Evolutionary conservation across 805 yeast species (phyloP), one percentile per base, ranked within the genome.

Genomic region (Phaffomyces antillensis): DNA sequence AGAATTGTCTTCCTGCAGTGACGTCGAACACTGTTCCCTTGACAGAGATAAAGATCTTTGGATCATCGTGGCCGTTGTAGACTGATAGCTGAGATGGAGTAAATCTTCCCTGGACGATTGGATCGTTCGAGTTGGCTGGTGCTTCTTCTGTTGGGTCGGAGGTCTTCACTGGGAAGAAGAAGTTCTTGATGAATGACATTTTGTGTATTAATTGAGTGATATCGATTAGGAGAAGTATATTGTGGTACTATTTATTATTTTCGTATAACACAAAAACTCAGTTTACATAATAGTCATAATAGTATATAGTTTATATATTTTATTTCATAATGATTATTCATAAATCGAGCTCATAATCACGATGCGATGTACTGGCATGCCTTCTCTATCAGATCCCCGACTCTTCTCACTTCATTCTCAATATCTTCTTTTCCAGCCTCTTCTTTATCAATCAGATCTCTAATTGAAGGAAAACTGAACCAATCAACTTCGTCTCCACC

Each of bases 21-120:
- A 88, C 95, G 58, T 91, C 96, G 57, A 76, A 91, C 3, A 91
- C 96, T 24, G 73, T 81, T 1, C 96, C 95, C 53, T 74, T 78
- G n/a, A 91, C 87, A 0, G 87, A 93, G 50, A 91, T 76, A 58
- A 82, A 84, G n/a, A 91, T 87, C 55, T 79, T 79, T 43, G 81
- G 81, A 51, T 85, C 82, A 51, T 84, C 88, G 43, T 70, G 76
- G 1, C 98, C 98, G 62, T 91, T 88, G 69, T 67, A 89, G 54
- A 80, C 81, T 46, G 77, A 76, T 24, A 91, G 68, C 2, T 86
- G 76, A 45, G 68, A 62, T 25, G 97, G 97, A 9, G 90, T 87
- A 67, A 83, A 91, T 39, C 52, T 51, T 17, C 72, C 73, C 42
- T 64, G 69, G 0, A 71, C 70, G 3, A 71, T 54, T 16, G 76